Evolutionary conservation across 169 alveolate genomes (phyloP).

Genomic region (Eimeria acervulina): DNA sequence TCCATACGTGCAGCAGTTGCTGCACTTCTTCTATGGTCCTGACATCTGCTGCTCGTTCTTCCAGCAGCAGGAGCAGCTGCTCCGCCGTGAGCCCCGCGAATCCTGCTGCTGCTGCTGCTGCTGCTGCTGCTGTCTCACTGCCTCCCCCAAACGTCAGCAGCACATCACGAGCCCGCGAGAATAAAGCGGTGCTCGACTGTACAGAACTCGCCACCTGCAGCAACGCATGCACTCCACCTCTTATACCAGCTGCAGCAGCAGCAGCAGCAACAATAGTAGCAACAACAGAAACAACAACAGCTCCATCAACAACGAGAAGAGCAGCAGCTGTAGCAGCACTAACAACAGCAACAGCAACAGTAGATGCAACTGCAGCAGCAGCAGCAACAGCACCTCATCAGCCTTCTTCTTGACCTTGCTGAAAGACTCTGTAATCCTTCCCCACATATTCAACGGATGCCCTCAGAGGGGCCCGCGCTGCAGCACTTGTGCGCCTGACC

Average conservation of each 20-base stretch:
- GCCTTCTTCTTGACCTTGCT: slow-evolving; percentile 77
- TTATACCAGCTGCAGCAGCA: neutral
- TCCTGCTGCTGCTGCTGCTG: slow-evolving; percentile 56
- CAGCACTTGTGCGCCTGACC: neutral
- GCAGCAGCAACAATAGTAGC: slow-evolving; percentile 26
- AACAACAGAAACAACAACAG: neutral
- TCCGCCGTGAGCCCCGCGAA: slow-evolving; percentile 60
- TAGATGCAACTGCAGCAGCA: neutral
- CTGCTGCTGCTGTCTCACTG: neutral
- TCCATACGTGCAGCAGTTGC: slow-evolving; percentile 74
- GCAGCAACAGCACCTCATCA: slow-evolving; percentile 68
- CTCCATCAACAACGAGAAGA: neutral
- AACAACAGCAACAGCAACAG: neutral
- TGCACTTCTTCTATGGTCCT: slow-evolving; percentile 64
- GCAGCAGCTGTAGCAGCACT: slow-evolving; percentile 1
- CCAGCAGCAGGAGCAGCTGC: slow-evolving; percentile 58
- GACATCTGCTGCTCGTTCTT: slow-evolving; percentile 53
- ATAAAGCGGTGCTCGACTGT: slow-evolving; percentile 41
- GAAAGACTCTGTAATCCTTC: slow-evolving; percentile 61
- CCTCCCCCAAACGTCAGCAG: slow-evolving; percentile 74
- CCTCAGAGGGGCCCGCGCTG: neutral
- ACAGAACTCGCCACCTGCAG: slow-evolving; percentile 77
- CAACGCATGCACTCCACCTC: neutral
- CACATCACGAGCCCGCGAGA: slow-evolving; percentile 76
- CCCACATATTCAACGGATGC: slow-evolving; percentile 69